A percentile compares a stretch with the other conserved stretches of the same genome.
Evolutionary conservation across 164 flowering plant species (phyloP).

Genomic region (Vitis vinifera): DNA sequence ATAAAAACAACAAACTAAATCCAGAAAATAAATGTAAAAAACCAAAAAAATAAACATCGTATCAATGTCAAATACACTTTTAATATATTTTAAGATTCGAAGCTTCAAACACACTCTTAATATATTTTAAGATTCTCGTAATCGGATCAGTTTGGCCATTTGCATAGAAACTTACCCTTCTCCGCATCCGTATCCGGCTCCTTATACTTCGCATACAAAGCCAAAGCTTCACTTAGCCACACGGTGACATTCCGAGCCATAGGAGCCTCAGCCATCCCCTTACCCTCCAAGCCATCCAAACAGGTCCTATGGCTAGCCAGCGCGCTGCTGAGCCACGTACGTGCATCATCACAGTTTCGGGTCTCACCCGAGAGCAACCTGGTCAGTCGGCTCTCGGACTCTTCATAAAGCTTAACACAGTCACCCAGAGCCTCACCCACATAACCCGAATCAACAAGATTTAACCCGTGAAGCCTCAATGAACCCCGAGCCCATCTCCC

Average conservation of each 20-base stretch:
- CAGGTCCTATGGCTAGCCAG: slow-evolving; percentile 53
- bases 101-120: no score
- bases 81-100: no score
- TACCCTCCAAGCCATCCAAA: slow-evolving; percentile 52
- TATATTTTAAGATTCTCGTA: no score
- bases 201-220: slow-evolving; percentile 18
- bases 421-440: slow-evolving; percentile 30
- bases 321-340: slow-evolving; percentile 53
- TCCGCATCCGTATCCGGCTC: not conserved
- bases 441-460: not conserved
- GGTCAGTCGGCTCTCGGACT: slow-evolving; percentile 33
- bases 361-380: slow-evolving; percentile 13
- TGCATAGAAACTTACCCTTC: slow-evolving; percentile 14
- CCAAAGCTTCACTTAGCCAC: slow-evolving; percentile 41
- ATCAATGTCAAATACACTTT: no score
- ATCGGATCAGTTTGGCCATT: no score
- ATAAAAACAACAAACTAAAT: no score
- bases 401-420: slow-evolving; percentile 52
- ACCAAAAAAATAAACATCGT: rapidly evolving
- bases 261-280: slow-evolving; percentile 8
- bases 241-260: slow-evolving; percentile 34
- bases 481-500: slow-evolving; percentile 18
- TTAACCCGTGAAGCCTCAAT: not conserved
- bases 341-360: slow-evolving; percentile 33
- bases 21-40: no score